Conservation (phyloP, 2,329 filamentous ascomycete species). For the Dactylellina leptospora region DNA sequence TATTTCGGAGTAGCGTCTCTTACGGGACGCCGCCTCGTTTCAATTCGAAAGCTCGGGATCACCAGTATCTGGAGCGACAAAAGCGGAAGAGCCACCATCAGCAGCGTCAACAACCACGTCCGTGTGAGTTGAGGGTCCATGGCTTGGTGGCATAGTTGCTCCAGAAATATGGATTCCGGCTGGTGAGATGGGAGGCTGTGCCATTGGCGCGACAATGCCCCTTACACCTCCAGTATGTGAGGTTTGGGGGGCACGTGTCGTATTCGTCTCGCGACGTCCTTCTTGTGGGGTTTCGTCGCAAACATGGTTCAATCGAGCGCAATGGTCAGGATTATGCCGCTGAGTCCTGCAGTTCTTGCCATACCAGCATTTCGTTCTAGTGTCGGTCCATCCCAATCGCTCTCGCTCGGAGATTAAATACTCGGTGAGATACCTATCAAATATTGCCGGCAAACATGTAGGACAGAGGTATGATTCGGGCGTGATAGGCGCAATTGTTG, state of each 20-base stretch:
- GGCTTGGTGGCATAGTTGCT: background rate
- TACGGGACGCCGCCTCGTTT: constrained; percentile 49
- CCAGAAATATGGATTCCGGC: background rate
- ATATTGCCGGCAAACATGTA: constrained; percentile 16
- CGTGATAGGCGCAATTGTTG: background rate
- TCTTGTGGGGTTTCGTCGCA: constrained; percentile 28
- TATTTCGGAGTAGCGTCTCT: constrained; percentile 52
- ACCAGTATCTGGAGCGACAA: constrained; percentile 3
- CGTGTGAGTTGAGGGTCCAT: background rate
- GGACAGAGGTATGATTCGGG: constrained; percentile 30
- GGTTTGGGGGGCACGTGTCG: background rate
- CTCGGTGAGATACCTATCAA: constrained; percentile 21
- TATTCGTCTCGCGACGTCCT: constrained; percentile 14
- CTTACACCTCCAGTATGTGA: constrained; percentile 31
- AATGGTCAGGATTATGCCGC: constrained; percentile 40
- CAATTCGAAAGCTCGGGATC: constrained; percentile 46
- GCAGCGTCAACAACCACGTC: background rate
- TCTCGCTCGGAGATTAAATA: constrained; percentile 41
- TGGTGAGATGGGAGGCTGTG: background rate
- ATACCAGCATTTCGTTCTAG: constrained; percentile 41
- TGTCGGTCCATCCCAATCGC: constrained; percentile 38
- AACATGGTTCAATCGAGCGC: constrained; percentile 40
- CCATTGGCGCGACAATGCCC: constrained; percentile 1
- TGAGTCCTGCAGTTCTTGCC: constrained; percentile 48
- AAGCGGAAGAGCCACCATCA: constrained; percentile 2